Evolutionary conservation across 2,329 filamentous ascomycete species (phyloP).

Genomic region (Eutypa lata): DNA sequence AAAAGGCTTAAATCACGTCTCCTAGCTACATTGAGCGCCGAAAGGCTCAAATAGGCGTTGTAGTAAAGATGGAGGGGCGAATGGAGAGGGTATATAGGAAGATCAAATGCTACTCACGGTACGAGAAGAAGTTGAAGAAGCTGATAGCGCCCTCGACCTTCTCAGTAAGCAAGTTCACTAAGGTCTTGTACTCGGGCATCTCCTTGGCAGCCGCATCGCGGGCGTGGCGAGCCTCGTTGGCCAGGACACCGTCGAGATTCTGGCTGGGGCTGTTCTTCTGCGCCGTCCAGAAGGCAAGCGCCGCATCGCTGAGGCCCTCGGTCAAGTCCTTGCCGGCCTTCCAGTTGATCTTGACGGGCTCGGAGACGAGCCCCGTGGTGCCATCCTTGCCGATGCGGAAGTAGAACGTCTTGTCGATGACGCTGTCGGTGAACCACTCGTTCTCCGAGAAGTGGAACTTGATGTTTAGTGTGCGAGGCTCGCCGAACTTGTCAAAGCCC

Average conservation of each 20-base stretch:
- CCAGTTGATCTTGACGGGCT: slow-evolving; percentile 65
- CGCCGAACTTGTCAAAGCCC: slow-evolving; percentile 40
- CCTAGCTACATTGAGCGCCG: no score
- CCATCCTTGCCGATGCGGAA: slow-evolving; percentile 56
- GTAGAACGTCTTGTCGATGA: slow-evolving; percentile 65
- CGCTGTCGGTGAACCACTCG: slow-evolving; percentile 57
- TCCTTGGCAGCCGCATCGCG: slow-evolving; percentile 23
- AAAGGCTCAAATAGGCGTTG: no score
- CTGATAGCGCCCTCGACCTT: slow-evolving; percentile 39
- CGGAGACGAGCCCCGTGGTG: slow-evolving; percentile 61
- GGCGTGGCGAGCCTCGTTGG: slow-evolving; percentile 21
- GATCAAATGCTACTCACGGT: slow-evolving; percentile 28
- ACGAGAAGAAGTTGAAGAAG: slow-evolving; percentile 73
- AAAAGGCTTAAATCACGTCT: no score
- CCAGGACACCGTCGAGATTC: slow-evolving; percentile 29
- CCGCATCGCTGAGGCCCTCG: slow-evolving; percentile 59
- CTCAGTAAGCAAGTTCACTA: slow-evolving; percentile 19
- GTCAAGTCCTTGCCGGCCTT: slow-evolving; percentile 64
- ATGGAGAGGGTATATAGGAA: no score
- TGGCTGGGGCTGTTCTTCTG: slow-evolving; percentile 41
- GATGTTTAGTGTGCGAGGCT: slow-evolving; percentile 61
- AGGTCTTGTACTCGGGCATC: slow-evolving; percentile 22
- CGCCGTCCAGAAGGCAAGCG: slow-evolving; percentile 54
- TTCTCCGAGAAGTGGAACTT: slow-evolving; percentile 56
- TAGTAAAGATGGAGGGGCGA: no score